Evolutionary conservation across 345 rosid species (phyloP).

Genomic region (Combretum micranthum): DNA sequence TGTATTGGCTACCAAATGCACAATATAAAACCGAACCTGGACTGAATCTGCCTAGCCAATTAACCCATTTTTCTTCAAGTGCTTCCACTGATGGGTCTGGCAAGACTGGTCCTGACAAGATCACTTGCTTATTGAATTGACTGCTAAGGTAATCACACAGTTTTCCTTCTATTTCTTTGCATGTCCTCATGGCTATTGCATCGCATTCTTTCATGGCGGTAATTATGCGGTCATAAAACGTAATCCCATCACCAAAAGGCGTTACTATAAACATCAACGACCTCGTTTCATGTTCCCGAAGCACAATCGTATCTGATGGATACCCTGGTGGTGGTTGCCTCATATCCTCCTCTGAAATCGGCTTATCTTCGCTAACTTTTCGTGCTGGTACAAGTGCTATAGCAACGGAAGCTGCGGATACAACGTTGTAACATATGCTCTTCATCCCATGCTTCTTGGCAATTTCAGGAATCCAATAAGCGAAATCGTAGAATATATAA

Average conservation of each 20-base stretch:
- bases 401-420: conserved; percentile 51
- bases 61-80: conserved; percentile 42
- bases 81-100: conserved; percentile 11
- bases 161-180: conserved; percentile 51
- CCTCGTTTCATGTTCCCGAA: conserved; percentile 38
- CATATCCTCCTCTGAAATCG: conserved; percentile 36
- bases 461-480: conserved; percentile 54
- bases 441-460: conserved; percentile 47
- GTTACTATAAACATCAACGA: conserved; percentile 30
- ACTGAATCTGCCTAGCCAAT: conserved; percentile 46
- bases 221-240: conserved; percentile 45
- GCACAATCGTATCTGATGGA: conserved; percentile 39
- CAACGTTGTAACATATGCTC: conserved; percentile 36
- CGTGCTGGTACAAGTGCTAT: conserved; percentile 56
- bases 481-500: conserved; percentile 41
- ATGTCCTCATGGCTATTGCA: conserved; percentile 57
- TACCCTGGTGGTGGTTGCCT: conserved; percentile 47
- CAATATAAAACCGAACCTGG: conserved; percentile 51
- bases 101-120: conserved; percentile 57
- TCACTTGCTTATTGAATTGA: conserved; percentile 41
- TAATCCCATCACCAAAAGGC: conserved; percentile 40
- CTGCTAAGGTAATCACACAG: conserved; percentile 45
- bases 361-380: conserved; percentile 21
- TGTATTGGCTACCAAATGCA: conserved; percentile 59
- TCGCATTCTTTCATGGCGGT: conserved; percentile 40